Evolutionary conservation across 148 eudicot species (phyloP).

Genomic region (Heliamphora exappendiculata): DNA sequence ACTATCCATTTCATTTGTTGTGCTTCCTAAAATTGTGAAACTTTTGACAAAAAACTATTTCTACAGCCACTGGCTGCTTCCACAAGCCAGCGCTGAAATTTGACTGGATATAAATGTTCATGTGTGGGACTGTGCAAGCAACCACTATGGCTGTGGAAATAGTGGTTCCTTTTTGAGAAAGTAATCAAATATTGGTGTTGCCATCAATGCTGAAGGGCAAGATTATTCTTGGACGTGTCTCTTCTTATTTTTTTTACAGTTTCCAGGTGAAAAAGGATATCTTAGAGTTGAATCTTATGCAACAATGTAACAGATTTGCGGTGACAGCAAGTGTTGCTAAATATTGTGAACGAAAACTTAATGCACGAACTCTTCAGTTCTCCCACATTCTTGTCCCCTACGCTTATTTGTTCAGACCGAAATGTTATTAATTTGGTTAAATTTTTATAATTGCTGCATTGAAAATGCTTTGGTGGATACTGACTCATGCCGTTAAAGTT

Average conservation of each 20-base stretch:
- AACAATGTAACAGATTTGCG: not conserved
- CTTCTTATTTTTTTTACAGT: not conserved
- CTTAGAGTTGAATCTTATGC: not conserved
- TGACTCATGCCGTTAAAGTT: too few species aligned
- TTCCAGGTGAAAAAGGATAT: not conserved
- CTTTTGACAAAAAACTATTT: not conserved
- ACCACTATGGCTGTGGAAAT: not conserved
- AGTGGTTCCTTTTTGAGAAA: not conserved
- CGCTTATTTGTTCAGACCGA: not conserved
- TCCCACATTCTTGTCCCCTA: not conserved
- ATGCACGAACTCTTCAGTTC: not conserved
- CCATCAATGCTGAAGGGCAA: not conserved
- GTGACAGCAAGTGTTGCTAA: not conserved
- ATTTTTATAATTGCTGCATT: not conserved
- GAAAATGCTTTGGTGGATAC: not conserved
- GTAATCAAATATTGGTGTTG: not conserved
- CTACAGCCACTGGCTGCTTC: not conserved
- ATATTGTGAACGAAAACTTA: not conserved
- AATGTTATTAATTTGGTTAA: not conserved
- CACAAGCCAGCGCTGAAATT: not conserved
- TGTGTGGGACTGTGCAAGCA: not conserved
- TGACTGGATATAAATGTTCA: not conserved
- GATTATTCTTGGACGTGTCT: not conserved
- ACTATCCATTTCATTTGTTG: too few species aligned
- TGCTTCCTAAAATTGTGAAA: too few species aligned